Evolutionary conservation across 345 rosid species (phyloP), one percentile per base, ranked within the genome.

Genomic region (Brassica cretica): DNA sequence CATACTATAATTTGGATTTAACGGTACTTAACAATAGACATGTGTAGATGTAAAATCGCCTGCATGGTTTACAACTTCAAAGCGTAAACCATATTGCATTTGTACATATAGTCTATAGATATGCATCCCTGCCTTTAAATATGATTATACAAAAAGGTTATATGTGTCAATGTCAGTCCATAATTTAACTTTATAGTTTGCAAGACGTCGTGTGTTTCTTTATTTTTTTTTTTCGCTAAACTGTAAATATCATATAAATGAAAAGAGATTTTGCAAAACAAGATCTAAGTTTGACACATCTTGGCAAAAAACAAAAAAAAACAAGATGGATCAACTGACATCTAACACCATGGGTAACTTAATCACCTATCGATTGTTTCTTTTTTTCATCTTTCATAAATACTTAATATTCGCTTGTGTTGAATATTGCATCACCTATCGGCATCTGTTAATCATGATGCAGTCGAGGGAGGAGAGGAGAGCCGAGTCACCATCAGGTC

Each of bases 401-500:
- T 77, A 77, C 76, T 64, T 64, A 66, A 78, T 72, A 78, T 72
- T 78, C 82, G 64, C 73, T 67, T 16, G 78, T 15, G 37, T 30
- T 66, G 56, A 66, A 68, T 74, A 63, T 62, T 37, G 66, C 67
- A 78, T 37, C 60, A 64, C 66, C 76, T n/a, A 16, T 30, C 53
- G 18, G 12, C 58, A 68, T 73, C 11, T 58, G 27, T 15, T 8
- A 66, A 63, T n/a, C 21, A 79, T 79, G 71, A 73, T 78, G 77
- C 78, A 79, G 55, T 11, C 74, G 14, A 79, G 74, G 39, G 74
- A 78, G 16, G 82, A 73, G 78, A 9, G 83, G 83, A 64, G 96
- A 84, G 74, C 29, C 72, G 76, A 72, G 6, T 71, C 76, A 72
- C 64, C 76, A 21, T 90, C 91, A 7, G 88, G 91, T 76, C 86